Percentiles rank a stretch among this genome's conserved stretches.
Evolutionary conservation across 2,329 filamentous ascomycete genomes (phyloP).

Genomic region (Cercospora zeina): DNA sequence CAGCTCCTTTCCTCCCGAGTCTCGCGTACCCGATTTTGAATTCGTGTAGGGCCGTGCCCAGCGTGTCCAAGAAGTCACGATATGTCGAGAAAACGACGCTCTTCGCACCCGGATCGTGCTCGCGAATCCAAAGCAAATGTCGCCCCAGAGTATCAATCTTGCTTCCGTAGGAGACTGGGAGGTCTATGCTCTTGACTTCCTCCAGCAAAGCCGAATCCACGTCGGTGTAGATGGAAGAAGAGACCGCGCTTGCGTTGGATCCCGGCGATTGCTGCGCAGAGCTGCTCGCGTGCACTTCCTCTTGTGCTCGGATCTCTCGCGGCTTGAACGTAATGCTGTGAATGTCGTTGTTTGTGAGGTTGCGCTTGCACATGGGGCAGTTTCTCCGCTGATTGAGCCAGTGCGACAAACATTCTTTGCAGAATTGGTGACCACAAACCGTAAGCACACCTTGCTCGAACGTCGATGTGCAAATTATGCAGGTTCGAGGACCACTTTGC

Average conservation of each 20-base stretch:
- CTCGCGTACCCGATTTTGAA: constrained; percentile 73
- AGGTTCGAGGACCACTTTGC: constrained; percentile 59
- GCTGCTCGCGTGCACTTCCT: constrained; percentile 45
- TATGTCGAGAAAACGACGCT: constrained; percentile 95
- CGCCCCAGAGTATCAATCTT: constrained; percentile 77
- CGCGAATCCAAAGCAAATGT: constrained; percentile 81
- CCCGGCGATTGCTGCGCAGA: constrained; percentile 50
- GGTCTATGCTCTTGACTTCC: constrained; percentile 78
- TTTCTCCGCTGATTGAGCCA: constrained; percentile 76
- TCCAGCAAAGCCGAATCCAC: constrained; percentile 70
- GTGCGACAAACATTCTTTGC: constrained; percentile 76
- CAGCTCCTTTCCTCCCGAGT: constrained; percentile 68
- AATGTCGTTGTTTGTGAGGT: constrained; percentile 65
- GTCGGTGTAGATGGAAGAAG: constrained; percentile 68
- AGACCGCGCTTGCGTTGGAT: constrained; percentile 57
- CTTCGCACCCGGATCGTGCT: constrained; percentile 82
- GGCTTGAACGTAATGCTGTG: constrained; percentile 84
- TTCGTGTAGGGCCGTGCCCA: constrained; percentile 66
- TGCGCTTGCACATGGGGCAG: constrained; percentile 81
- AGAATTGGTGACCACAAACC: constrained; percentile 88
- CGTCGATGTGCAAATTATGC: constrained; percentile 77
- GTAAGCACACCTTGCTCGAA: constrained; percentile 82
- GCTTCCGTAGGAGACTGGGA: constrained; percentile 72
- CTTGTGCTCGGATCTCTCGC: constrained; percentile 67
- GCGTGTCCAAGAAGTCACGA: constrained; percentile 73